Evolutionary conservation across 805 yeast genomes (phyloP).

Genomic region (Saccharomyces mikatae): DNA sequence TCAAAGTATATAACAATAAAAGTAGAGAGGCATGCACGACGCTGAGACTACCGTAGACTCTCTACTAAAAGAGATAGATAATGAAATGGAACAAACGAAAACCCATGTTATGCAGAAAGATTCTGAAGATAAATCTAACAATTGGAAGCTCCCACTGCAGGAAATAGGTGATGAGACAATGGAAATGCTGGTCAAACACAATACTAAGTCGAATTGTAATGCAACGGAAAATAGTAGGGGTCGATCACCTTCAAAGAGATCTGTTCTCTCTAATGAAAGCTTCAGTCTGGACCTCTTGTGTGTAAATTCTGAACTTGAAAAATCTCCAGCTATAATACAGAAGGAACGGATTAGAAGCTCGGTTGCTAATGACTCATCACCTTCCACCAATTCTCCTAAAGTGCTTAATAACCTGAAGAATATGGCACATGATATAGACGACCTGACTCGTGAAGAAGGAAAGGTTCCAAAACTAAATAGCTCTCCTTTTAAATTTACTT

Average conservation of each 20-base stretch:
- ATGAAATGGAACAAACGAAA: slow-evolving; percentile 20
- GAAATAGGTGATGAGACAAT: slow-evolving; percentile 30
- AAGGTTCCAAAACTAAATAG: neutral
- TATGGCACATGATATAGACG: neutral
- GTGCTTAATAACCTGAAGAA: neutral
- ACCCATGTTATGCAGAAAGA: neutral
- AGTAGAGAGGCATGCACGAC: neutral
- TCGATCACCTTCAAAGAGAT: slow-evolving; percentile 2
- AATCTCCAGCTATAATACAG: neutral
- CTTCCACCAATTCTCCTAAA: neutral
- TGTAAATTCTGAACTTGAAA: neutral
- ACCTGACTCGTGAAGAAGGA: neutral
- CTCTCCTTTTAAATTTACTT: slow-evolving; percentile 4
- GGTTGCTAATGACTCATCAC: neutral
- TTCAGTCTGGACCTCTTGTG: neutral
- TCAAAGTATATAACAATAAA: neutral
- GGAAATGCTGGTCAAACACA: slow-evolving; percentile 25
- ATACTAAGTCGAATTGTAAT: slow-evolving; percentile 10
- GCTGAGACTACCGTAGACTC: slow-evolving; percentile 21
- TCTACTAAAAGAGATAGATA: slow-evolving; percentile 26
- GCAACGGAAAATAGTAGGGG: neutral
- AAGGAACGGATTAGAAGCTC: neutral
- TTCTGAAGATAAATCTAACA: neutral
- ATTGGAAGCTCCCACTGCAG: slow-evolving; percentile 16
- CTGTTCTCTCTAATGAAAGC: slow-evolving; percentile 15